These are phyloP conservation scores for Gilbertella persicaria DNA, from an alignment of 371 early-diverging fungal genomes.

Conservation along the genomic window DNA sequence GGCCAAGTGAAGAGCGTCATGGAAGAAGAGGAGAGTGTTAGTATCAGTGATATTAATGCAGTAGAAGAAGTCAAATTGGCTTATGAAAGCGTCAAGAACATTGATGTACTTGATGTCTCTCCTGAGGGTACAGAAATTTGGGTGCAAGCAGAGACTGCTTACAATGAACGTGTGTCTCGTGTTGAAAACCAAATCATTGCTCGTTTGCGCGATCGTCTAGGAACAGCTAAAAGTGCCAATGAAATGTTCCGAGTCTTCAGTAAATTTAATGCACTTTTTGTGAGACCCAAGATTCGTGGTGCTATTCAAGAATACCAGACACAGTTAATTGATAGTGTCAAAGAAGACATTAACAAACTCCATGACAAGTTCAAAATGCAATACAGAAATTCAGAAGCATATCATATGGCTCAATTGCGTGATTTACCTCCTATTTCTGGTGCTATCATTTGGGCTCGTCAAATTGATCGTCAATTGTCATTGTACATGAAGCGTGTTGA, in stretches of 20 bases:
- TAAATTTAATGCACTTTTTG: slow-evolving; percentile 98
- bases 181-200: slow-evolving; percentile 98
- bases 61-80: slow-evolving; percentile 91
- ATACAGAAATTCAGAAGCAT: slow-evolving; percentile 89
- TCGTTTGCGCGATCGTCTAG: slow-evolving; percentile 90
- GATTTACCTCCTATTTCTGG: slow-evolving; percentile 95
- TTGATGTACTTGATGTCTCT: slow-evolving; percentile 95
- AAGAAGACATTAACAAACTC: slow-evolving; percentile 92
- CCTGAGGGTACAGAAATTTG: slow-evolving; percentile 94
- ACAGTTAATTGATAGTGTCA: slow-evolving; percentile 95
- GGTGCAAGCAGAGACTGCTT: slow-evolving; percentile 88
- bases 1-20: slow-evolving; percentile 52
- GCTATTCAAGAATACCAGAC: slow-evolving; percentile 99
- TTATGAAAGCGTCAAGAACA: slow-evolving; percentile 89
- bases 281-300: slow-evolving; percentile 97
- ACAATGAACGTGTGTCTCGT: slow-evolving; percentile 93
- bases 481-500: slow-evolving; percentile 97
- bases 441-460: slow-evolving; percentile 96
- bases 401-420: slow-evolving; percentile 86
- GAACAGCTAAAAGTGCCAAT: slow-evolving; percentile 93
- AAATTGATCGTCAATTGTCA: slow-evolving; percentile 96
- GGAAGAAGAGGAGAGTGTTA: slow-evolving; percentile 61
- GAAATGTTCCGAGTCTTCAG: slow-evolving; percentile 99
- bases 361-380: slow-evolving; percentile 96
- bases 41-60: slow-evolving; percentile 72